These are phyloP conservation scores for Zostera marina DNA, from an alignment of 116 monocot species.

Conservation along the genomic window DNA sequence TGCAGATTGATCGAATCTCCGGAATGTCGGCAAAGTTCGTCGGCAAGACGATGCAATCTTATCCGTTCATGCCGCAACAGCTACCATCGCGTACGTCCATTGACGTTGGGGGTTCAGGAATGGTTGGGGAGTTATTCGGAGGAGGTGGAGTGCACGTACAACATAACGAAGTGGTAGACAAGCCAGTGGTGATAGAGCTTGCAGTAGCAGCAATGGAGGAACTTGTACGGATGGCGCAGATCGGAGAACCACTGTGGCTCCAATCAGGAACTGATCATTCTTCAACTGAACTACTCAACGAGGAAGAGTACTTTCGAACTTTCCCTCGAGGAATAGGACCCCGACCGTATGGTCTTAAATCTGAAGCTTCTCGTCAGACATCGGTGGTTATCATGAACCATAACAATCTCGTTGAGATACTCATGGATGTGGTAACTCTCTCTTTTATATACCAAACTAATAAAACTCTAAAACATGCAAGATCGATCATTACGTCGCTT, in stretches of 20 bases:
- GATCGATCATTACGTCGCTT: neutral
- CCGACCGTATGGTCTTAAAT: slow-evolving; percentile 44
- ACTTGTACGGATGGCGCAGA: slow-evolving; percentile 58
- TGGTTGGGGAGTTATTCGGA: slow-evolving; percentile 28
- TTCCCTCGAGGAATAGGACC: slow-evolving; percentile 94
- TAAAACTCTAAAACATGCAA: neutral
- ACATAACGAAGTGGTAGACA: slow-evolving; percentile 22
- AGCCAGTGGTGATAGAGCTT: slow-evolving; percentile 68
- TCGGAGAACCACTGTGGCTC: slow-evolving; percentile 70
- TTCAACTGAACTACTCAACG: slow-evolving; percentile 30
- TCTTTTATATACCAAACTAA: too few species aligned
- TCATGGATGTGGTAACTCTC: slow-evolving; percentile 75
- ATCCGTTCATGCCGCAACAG: slow-evolving; percentile 7
- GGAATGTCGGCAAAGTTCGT: slow-evolving; percentile 82
- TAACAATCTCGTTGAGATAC: slow-evolving; percentile 72
- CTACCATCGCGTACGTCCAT: neutral
- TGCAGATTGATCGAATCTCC: slow-evolving; percentile 79
- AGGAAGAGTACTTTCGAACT: slow-evolving; percentile 62
- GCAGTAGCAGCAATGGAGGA: slow-evolving; percentile 95
- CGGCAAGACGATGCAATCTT: slow-evolving; percentile 45
- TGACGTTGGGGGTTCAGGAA: neutral
- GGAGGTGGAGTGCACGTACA: slow-evolving; percentile 2
- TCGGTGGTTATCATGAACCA: slow-evolving; percentile 91
- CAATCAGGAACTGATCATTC: slow-evolving; percentile 5
- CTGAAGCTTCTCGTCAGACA: slow-evolving; percentile 63